Percentiles rank a stretch among this genome's conserved stretches.
Evolutionary conservation across 139 green algal genomes (phyloP).

Genomic region (Picochlorum sp.): DNA sequence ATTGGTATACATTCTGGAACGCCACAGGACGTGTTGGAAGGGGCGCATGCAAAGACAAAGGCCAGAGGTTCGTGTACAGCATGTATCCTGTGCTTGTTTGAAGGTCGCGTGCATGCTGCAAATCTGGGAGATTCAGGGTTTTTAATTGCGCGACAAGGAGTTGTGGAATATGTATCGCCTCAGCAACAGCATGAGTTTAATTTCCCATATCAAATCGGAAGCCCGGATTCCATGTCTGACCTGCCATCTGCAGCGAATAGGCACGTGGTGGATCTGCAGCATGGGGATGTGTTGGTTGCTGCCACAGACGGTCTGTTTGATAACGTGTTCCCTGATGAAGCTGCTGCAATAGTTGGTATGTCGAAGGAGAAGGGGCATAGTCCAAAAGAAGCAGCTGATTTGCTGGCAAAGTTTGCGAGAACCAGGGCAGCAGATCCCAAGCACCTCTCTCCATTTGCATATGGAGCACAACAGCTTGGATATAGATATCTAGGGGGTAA

Average conservation of each 20-base stretch:
- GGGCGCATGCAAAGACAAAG: slow-evolving; percentile 18
- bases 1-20: slow-evolving; percentile 14
- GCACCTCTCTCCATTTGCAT: slow-evolving; percentile 72
- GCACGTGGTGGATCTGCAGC: slow-evolving; percentile 49
- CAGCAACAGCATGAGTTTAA: slow-evolving; percentile 98
- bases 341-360: slow-evolving; percentile 38
- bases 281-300: slow-evolving; percentile 82
- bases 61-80: slow-evolving; percentile 66
- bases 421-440: slow-evolving; percentile 42
- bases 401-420: slow-evolving; percentile 44
- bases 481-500: slow-evolving; percentile 42
- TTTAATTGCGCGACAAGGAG: slow-evolving; percentile 17
- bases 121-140: slow-evolving; percentile 83
- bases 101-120: slow-evolving; percentile 48
- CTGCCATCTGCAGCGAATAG: slow-evolving; percentile 37
- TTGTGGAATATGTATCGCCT: slow-evolving; percentile 69
- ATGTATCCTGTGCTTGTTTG: slow-evolving; percentile 69
- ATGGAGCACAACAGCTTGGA: slow-evolving; percentile 50
- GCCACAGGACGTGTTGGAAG: slow-evolving; percentile 47
- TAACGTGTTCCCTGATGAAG: slow-evolving; percentile 93
- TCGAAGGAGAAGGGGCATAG: slow-evolving; percentile 24
- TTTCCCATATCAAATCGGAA: slow-evolving; percentile 89
- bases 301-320: slow-evolving; percentile 96
- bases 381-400: slow-evolving; percentile 26
- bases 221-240: slow-evolving; percentile 44